Percentiles rank a stretch among this genome's conserved stretches.
Conservation (phyloP, 2,329 filamentous ascomycete species). For the Dactylonectria estremocensis region DNA sequence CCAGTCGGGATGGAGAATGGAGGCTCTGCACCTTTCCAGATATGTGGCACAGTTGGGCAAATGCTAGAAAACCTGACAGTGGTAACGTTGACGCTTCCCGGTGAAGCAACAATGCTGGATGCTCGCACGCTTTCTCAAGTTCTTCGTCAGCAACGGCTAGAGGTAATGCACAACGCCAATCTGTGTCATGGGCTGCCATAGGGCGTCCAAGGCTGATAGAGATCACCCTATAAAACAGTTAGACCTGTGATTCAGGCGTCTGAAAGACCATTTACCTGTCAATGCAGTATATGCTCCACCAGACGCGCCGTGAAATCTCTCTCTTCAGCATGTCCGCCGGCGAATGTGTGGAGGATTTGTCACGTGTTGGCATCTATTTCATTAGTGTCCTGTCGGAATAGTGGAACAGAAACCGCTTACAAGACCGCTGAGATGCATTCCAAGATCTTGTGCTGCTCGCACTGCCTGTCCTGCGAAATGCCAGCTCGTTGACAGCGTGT, state of each 20-base stretch:
- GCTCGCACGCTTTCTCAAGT: conserved; percentile 30
- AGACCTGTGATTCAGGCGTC: too few species aligned
- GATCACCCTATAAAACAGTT: conserved; percentile 33
- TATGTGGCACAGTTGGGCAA: conserved; percentile 48
- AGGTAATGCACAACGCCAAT: conserved; percentile 50
- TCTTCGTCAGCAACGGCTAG: conserved; percentile 46
- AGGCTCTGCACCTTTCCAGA: conserved; percentile 46
- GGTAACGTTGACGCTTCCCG: conserved; percentile 20
- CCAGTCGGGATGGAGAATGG: conserved; percentile 37
- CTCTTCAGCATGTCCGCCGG: conserved; percentile 17
- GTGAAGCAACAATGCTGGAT: not conserved
- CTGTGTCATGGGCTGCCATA: conserved; percentile 46
- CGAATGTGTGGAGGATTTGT: not conserved
- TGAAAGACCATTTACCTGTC: too few species aligned
- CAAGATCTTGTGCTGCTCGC: conserved; percentile 47
- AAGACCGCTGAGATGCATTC: conserved; percentile 44
- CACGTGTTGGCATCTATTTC: not conserved
- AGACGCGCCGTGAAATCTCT: conserved; percentile 47
- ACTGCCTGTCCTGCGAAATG: conserved; percentile 48
- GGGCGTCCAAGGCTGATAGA: conserved; percentile 51
- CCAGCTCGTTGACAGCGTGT: conserved; percentile 50
- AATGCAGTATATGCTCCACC: conserved; percentile 50
- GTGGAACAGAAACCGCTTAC: conserved; percentile 21
- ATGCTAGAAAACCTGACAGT: conserved; percentile 47
- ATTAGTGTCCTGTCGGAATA: not conserved